These are phyloP conservation scores for Filobasidium floriforme DNA, from an alignment of 768 basidiomycete genomes.

Conservation along the genomic window DNA sequence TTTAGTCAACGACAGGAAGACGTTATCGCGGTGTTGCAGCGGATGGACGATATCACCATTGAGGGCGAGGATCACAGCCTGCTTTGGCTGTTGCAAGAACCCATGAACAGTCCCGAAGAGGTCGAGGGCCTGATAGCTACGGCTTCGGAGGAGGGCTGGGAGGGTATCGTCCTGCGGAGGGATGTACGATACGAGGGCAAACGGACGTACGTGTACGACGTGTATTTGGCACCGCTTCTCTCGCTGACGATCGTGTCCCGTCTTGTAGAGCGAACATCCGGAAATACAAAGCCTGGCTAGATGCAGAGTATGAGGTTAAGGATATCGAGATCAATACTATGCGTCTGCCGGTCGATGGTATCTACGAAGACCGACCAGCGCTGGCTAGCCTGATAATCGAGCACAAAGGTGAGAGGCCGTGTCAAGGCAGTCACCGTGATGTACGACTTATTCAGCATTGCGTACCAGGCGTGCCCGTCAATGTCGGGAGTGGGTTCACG, in stretches of 20 bases:
- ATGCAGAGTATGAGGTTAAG: slow-evolving; percentile 37
- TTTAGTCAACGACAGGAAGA: slow-evolving; percentile 33
- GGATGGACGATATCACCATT: slow-evolving; percentile 23
- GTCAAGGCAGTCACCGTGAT: too few relatives aligned
- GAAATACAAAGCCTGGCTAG: slow-evolving; percentile 44
- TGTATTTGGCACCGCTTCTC: background rate
- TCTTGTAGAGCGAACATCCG: slow-evolving; percentile 33
- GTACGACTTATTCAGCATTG: background rate
- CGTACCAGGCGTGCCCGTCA: slow-evolving; percentile 28
- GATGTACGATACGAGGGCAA: slow-evolving; percentile 38
- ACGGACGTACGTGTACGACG: slow-evolving; percentile 30
- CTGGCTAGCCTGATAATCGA: slow-evolving; percentile 34
- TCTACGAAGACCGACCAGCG: slow-evolving; percentile 35
- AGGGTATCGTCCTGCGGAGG: slow-evolving; percentile 38
- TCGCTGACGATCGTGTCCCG: background rate
- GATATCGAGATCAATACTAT: slow-evolving; percentile 30
- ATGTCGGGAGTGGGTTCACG: slow-evolving; percentile 39
- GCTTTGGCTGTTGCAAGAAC: slow-evolving; percentile 29
- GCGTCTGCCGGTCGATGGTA: slow-evolving; percentile 36
- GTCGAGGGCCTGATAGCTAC: slow-evolving; percentile 35
- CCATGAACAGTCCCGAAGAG: slow-evolving; percentile 23
- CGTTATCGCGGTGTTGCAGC: slow-evolving; percentile 22
- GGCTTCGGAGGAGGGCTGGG: slow-evolving; percentile 40
- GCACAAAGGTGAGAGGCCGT: slow-evolving; percentile 29
- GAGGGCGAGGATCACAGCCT: slow-evolving; percentile 13